These are phyloP conservation scores for Lipomyces anomalus DNA, from an alignment of 805 yeast genomes.

Conservation along the genomic window DNA sequence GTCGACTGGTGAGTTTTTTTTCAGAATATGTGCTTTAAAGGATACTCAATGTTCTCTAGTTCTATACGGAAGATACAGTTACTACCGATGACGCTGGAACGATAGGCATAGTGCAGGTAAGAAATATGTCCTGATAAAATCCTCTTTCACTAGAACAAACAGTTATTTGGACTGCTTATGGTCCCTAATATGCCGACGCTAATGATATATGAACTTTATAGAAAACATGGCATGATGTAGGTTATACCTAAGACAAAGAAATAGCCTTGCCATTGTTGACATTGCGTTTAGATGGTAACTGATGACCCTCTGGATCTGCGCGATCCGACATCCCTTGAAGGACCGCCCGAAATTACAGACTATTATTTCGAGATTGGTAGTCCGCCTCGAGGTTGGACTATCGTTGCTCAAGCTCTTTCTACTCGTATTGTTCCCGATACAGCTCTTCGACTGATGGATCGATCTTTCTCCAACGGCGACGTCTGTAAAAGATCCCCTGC, in stretches of 20 bases:
- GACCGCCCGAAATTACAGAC: conserved; percentile 20
- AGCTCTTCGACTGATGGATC: conserved; percentile 20
- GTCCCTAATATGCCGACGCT: background rate
- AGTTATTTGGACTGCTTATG: background rate
- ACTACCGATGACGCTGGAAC: conserved; percentile 8
- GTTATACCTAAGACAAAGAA: background rate
- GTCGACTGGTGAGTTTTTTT: no score
- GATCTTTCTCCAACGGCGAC: conserved; percentile 19
- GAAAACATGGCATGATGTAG: conserved; percentile 25
- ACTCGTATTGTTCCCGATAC: conserved; percentile 18
- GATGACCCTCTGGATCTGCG: conserved; percentile 11
- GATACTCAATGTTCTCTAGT: no score
- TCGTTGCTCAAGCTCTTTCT: conserved; percentile 14
- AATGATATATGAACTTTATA: background rate
- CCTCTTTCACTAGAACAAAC: background rate
- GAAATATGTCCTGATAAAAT: background rate
- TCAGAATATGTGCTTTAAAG: no score
- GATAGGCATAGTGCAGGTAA: conserved; percentile 20
- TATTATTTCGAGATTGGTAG: conserved; percentile 8
- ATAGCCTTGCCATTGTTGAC: background rate
- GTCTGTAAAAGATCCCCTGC: conserved; percentile 10
- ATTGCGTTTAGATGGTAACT: conserved; percentile 7
- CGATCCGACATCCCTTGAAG: conserved; percentile 9
- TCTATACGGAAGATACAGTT: conserved; percentile 21
- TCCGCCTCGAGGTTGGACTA: conserved; percentile 24